Percentiles rank a stretch among this genome's conserved stretches.
These are phyloP conservation scores for Schizothecium vesticola DNA, from an alignment of 495 filamentous ascomycete species.

Conservation along the genomic window DNA sequence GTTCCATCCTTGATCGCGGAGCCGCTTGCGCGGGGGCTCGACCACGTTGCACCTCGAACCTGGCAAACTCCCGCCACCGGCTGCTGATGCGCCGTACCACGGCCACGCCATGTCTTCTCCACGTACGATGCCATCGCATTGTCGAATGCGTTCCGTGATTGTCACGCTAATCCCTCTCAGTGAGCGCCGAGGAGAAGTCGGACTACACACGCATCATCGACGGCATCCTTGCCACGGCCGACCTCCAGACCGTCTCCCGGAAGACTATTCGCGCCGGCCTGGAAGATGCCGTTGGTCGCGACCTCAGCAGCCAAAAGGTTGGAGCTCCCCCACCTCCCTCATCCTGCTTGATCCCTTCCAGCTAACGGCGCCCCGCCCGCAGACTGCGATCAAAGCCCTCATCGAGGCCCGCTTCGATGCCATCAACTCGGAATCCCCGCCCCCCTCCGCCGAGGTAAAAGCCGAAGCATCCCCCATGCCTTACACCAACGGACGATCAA, in stretches of 20 bases:
- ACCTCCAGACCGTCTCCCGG: constrained; percentile 84
- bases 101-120: constrained; percentile 25
- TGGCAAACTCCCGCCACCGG: neutral
- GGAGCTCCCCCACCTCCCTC: constrained; percentile 1
- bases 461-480: constrained; percentile 19
- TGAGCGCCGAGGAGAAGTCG: constrained; percentile 59
- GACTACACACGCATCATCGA: constrained; percentile 85
- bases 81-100: constrained; percentile 3
- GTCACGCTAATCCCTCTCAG: constrained; percentile 38
- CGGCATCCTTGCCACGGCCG: constrained; percentile 72
- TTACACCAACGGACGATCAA: constrained; percentile 35
- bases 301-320: constrained; percentile 84
- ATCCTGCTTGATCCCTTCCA: neutral
- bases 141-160: constrained; percentile 27
- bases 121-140: constrained; percentile 17
- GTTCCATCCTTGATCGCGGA: neutral
- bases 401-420: constrained; percentile 91
- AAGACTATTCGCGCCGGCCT: constrained; percentile 88
- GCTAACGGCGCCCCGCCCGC: constrained; percentile 4
- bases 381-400: constrained; percentile 75
- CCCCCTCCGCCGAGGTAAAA: constrained; percentile 27
- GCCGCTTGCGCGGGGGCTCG: constrained; percentile 1
- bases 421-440: constrained; percentile 50
- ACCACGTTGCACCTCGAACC: constrained; percentile 3
- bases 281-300: constrained; percentile 63